A percentile compares a stretch with the other conserved stretches of the same genome.
phyloP scores from a whole-genome alignment of 2,329 filamentous ascomycete genomes.

The Tothia fuscella region DNA sequence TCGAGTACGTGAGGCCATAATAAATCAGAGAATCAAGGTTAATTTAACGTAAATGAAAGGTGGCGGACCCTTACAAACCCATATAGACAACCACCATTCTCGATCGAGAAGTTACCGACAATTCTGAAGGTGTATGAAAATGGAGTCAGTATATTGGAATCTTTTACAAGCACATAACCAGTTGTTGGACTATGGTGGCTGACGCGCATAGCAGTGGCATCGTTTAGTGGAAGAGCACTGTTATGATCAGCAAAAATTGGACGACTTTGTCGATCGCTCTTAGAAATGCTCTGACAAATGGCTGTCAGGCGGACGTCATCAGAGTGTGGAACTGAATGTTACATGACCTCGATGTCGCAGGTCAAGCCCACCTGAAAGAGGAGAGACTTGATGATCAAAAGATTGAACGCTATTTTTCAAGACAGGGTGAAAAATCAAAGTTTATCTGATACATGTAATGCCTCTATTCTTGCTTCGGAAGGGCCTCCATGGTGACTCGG shows the following conservation, averaged over 20 bases:
- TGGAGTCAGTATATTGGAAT: too few relatives aligned
- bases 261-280: background rate
- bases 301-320: too few relatives aligned
- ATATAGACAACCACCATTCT: background rate
- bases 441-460: constrained; percentile 2
- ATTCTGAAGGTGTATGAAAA: background rate
- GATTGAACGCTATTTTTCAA: too few relatives aligned
- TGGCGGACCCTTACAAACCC: background rate
- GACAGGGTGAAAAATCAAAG: too few relatives aligned
- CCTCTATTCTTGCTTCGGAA: background rate
- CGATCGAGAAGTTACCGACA: background rate
- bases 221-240: background rate
- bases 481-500: too few relatives aligned
- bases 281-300: too few relatives aligned
- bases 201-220: background rate
- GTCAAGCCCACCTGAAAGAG: too few relatives aligned
- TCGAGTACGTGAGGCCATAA: background rate
- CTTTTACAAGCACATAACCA: background rate
- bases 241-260: background rate
- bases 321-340: too few relatives aligned
- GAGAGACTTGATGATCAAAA: too few relatives aligned
- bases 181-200: background rate
- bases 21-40: background rate
- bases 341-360: too few relatives aligned
- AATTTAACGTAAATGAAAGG: background rate